Evolutionary conservation across 495 filamentous ascomycete genomes (phyloP), one percentile per base, ranked within the genome.

Genomic region (Daldinia vernicosa): DNA sequence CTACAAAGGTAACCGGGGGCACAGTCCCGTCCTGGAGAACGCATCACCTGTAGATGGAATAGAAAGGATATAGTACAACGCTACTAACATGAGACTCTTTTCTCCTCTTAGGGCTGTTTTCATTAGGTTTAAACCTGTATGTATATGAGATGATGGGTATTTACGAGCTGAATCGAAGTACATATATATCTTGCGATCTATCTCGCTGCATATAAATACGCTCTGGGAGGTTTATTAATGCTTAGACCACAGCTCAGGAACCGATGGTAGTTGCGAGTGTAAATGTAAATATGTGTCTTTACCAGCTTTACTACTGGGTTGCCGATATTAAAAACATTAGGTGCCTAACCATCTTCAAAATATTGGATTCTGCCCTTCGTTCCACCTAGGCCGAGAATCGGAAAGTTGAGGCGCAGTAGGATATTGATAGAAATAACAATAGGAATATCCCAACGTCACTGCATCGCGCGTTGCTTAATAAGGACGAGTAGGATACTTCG

Each of bases 71-170:
- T 72, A 63, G 63, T 45, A 56, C 58, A 53, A 15, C 1, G 9
- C 50, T 53, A 50, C 63, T 24, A 40, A 67, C 53, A 64, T 51
- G 40, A 51, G 56, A 33, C 61, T 59, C 40, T 50, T 22, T 28
- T 66, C 40, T 3, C 15, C 32, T 57, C 33, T 59, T 24, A 22
- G 51, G 43, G 40, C 6, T 57, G 47, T 54, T 39, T 60, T 22
- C 22, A 22, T 50, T 32, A 11, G 40, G 28, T 30, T 32, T 26
- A 12, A 43, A 45, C 30, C 37, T 35, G 28, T 69, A 19, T 71
- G 69, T 71, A 71, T 71, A 67, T 67, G 47, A 66, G 63, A 47
- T 14, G 47, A 35, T 22, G 54, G 54, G 54, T 67, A 67, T 67
- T 63, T 67, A 71, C 57, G 54, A 69, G 26, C 24, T 50, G 27